Base-by-base conservation (phyloP, 2,329 filamentous ascomycete species). In the Venturia nashicola region DNA sequence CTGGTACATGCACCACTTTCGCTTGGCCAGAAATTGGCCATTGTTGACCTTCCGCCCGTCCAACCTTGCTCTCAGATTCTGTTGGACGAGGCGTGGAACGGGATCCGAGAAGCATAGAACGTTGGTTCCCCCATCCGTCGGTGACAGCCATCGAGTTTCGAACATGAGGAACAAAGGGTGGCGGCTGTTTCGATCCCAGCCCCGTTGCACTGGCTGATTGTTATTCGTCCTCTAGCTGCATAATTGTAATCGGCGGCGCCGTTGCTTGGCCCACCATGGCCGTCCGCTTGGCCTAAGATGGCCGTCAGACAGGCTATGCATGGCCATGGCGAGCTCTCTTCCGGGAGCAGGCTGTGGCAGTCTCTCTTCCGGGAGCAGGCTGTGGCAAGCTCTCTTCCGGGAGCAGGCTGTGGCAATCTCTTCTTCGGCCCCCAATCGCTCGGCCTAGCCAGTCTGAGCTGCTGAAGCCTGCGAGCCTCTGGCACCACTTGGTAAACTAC, bases 161-260 rank as follows among this genome's bases (percentile, higher is more conserved):
- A 42, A 20, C 16, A 27, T 61, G 59, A 34, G 39, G 34, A 42
- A 42, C 36, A 44, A 42, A 42, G 42, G 39, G 59, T 61, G 59
- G 59, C 42, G 59, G 59, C 32, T 57, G 51, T 57, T 57, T 57
- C 51, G 51, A 57, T 57, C 20, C 51, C 18, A 57, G 27, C 51
- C 27, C 51, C 51, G 51, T 36, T 57, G 51, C 27, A n/a, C 14
- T 32, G 51, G 27, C 51, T 57, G 51, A 36, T n/a, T n/a, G n/a
- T n/a, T n/a, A n/a, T 57, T 57, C 32, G 51, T 57, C 51, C 18
- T 36, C 32, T 57, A 36, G 51, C 32, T 57, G 51, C 51, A 57
- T 57, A n/a, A n/a, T 57, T 34, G 51, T 36, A 57, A 36, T 57
- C 51, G 27, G 32, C 51, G 51, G 51, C 32, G 51, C 51, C 51